phyloP scores from a whole-genome alignment of 2,329 filamentous ascomycete species.

The Aspergillus sp. region DNA sequence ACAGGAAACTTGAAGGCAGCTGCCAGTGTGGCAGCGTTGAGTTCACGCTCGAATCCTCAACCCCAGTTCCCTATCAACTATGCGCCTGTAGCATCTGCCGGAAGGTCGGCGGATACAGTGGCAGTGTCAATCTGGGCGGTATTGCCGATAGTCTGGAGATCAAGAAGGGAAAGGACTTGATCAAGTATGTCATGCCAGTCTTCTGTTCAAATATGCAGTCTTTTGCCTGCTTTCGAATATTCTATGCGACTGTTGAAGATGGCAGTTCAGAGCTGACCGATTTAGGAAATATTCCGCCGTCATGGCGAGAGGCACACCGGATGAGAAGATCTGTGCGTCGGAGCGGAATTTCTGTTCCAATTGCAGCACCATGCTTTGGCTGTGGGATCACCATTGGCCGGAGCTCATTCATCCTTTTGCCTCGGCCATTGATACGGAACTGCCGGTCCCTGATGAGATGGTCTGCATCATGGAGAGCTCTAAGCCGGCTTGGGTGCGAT shows the following conservation, averaged over 20 bases:
- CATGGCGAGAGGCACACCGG: conserved; percentile 45
- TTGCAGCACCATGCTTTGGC: conserved; percentile 51
- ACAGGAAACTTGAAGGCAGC: conserved; percentile 51
- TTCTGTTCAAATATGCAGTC: too few relatives aligned
- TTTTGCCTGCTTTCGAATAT: neutral
- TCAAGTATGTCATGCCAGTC: conserved; percentile 40
- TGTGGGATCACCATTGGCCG: conserved; percentile 51
- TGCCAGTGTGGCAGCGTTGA: conserved; percentile 53
- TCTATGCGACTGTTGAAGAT: neutral
- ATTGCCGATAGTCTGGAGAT: conserved; percentile 47
- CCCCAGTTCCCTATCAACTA: conserved; percentile 52
- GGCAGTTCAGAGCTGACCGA: neutral
- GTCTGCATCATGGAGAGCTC: conserved; percentile 48
- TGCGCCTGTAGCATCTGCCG: conserved; percentile 54
- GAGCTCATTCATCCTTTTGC: conserved; percentile 54
- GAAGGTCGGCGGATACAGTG: conserved; percentile 49
- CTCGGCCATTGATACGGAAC: conserved; percentile 51
- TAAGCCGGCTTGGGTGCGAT: conserved; percentile 50
- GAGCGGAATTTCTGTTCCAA: conserved; percentile 52
- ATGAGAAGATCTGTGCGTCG: conserved; percentile 42
- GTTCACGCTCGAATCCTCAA: conserved; percentile 49
- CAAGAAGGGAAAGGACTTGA: conserved; percentile 44
- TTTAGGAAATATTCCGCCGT: conserved; percentile 47
- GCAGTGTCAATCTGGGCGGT: conserved; percentile 51
- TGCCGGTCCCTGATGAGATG: conserved; percentile 50